Percentiles rank a stretch among this genome's conserved stretches.
Conservation (phyloP, 75 land plant genomes). For the Pinus tabuliformis region DNA sequence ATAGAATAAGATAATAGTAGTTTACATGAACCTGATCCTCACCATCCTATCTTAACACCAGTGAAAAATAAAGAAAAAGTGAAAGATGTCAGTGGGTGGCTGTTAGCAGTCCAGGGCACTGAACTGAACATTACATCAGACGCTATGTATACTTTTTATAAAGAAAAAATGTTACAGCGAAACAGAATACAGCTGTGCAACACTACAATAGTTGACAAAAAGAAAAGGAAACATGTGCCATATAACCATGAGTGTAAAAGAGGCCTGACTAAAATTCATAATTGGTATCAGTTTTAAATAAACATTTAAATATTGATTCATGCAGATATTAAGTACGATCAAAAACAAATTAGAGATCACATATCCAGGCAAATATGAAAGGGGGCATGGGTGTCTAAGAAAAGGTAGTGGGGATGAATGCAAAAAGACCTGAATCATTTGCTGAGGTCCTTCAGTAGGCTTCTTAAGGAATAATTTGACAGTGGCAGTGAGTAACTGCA, state of each 20-base stretch:
- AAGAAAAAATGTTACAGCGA: background rate
- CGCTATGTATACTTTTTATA: too few species aligned
- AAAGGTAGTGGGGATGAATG: background rate
- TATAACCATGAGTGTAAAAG: background rate
- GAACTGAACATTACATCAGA: too few species aligned
- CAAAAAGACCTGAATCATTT: constrained; percentile 93
- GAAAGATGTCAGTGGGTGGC: too few species aligned
- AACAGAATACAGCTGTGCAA: background rate
- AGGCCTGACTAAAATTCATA: background rate
- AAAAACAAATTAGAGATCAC: background rate
- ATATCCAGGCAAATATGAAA: background rate
- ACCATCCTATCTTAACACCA: background rate
- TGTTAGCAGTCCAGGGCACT: too few species aligned
- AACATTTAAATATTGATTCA: too few species aligned
- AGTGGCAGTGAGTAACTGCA: constrained; percentile 96
- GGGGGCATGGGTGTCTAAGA: background rate
- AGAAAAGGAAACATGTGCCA: background rate
- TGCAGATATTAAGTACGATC: background rate
- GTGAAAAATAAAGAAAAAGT: background rate
- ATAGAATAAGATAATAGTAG: too few species aligned
- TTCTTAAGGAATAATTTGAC: constrained; percentile 97
- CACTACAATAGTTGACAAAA: background rate
- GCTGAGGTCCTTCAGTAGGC: constrained; percentile 99
- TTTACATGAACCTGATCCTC: too few species aligned
- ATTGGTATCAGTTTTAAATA: too few species aligned